Evolutionary conservation across 2,329 filamentous ascomycete genomes (phyloP).

Genomic region (Diplodia mutila): DNA sequence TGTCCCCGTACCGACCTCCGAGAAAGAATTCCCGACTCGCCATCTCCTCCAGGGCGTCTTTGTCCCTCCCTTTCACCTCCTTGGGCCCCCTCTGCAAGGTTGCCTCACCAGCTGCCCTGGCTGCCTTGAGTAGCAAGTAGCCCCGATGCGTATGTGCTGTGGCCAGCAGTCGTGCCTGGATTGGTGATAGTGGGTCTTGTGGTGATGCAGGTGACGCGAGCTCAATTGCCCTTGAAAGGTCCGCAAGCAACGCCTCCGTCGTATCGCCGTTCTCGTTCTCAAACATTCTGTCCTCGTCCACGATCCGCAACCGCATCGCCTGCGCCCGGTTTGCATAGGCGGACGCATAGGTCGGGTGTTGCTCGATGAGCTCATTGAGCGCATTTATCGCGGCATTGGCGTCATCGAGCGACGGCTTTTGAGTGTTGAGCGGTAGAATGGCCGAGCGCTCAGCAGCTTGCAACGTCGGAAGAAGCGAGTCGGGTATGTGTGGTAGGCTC

Average conservation of each 20-base stretch:
- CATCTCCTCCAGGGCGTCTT: slow-evolving; percentile 56
- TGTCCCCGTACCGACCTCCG: slow-evolving; percentile 60
- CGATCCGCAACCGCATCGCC: slow-evolving; percentile 63
- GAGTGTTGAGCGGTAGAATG: slow-evolving; percentile 49
- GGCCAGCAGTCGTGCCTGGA: slow-evolving; percentile 67
- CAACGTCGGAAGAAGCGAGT: slow-evolving; percentile 42
- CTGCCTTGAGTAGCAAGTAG: slow-evolving; percentile 46
- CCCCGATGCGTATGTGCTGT: slow-evolving; percentile 73
- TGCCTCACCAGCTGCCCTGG: slow-evolving; percentile 31
- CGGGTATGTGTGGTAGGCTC: slow-evolving; percentile 45
- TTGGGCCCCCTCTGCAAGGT: slow-evolving; percentile 31
- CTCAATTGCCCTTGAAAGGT: slow-evolving; percentile 51
- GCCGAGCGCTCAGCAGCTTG: slow-evolving; percentile 45
- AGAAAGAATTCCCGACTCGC: slow-evolving; percentile 60
- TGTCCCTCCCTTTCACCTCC: slow-evolving; percentile 38
- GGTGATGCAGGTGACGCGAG: slow-evolving; percentile 26
- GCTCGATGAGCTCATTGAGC: slow-evolving; percentile 60
- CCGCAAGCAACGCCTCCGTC: slow-evolving; percentile 52
- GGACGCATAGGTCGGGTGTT: slow-evolving; percentile 69
- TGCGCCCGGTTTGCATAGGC: slow-evolving; percentile 77
- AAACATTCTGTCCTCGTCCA: slow-evolving; percentile 50
- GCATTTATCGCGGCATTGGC: slow-evolving; percentile 35
- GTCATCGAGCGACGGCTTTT: slow-evolving; percentile 29
- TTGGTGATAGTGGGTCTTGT: slow-evolving; percentile 58
- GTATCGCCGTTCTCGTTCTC: slow-evolving; percentile 35